phyloP scores from a whole-genome alignment of 1,284 basidiomycete species.

The Austroboletus niveus region DNA sequence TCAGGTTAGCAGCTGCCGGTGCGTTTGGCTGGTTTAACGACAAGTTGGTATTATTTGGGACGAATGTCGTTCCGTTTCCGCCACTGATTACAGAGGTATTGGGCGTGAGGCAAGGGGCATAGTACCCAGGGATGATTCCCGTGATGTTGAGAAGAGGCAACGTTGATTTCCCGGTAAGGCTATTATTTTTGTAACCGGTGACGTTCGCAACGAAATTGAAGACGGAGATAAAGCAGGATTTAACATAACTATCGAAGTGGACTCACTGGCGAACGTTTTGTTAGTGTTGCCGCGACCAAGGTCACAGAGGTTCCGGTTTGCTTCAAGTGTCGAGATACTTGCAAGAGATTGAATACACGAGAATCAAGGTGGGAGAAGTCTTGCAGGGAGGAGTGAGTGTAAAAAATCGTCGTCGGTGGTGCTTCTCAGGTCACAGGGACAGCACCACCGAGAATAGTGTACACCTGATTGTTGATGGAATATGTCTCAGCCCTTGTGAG shows the following conservation, averaged over 20 bases:
- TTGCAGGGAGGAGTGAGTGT: conserved; percentile 60
- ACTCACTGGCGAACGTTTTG: conserved; percentile 31
- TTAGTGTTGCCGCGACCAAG: conserved; percentile 58
- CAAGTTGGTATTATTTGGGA: conserved; percentile 34
- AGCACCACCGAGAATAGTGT: conserved; percentile 49
- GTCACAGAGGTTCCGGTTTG: conserved; percentile 62
- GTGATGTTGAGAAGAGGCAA: conserved; percentile 35
- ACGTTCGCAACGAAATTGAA: conserved; percentile 42
- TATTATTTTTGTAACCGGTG: conserved; percentile 37
- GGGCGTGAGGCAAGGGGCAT: conserved; percentile 43
- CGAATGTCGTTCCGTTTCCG: conserved; percentile 40
- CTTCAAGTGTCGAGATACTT: conserved; percentile 54
- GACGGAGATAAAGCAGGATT: conserved; percentile 28
- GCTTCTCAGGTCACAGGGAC: conserved; percentile 43
- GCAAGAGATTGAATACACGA: background rate
- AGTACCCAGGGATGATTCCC: conserved; percentile 31
- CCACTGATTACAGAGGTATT: conserved; percentile 37
- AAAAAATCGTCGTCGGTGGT: conserved; percentile 54
- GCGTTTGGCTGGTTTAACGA: conserved; percentile 31
- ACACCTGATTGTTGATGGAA: conserved; percentile 45
- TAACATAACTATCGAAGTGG: background rate
- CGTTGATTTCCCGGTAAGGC: conserved; percentile 15
- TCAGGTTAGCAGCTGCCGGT: conserved; percentile 43
- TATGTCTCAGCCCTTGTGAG: conserved; percentile 46
- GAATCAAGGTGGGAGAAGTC: background rate